Conservation (phyloP, 768 basidiomycete genomes). For the Russula sp. region DNA sequence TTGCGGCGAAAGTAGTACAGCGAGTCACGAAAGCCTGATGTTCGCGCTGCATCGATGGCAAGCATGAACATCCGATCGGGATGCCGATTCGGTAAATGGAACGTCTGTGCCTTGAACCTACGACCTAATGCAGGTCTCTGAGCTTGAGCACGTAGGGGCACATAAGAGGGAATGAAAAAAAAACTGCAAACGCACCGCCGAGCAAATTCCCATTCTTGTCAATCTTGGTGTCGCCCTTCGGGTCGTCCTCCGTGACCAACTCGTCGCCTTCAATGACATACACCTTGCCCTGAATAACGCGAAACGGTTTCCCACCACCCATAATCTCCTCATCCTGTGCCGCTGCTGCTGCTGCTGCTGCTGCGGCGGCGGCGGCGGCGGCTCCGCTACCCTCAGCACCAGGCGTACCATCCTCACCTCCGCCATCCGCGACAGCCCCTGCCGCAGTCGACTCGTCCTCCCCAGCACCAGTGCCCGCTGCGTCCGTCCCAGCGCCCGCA, state of each 20-base stretch:
- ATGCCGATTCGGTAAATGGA: slow-evolving; percentile 80
- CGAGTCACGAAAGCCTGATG: slow-evolving; percentile 94
- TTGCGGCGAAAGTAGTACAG: slow-evolving; percentile 97
- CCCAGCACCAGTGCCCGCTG: slow-evolving; percentile 34
- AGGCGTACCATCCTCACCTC: slow-evolving; percentile 36
- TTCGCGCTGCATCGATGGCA: slow-evolving; percentile 95
- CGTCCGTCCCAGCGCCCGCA: background rate
- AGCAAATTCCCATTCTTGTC: slow-evolving; percentile 79
- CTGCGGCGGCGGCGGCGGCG: background rate
- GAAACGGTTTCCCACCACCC: slow-evolving; percentile 63
- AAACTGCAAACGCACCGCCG: slow-evolving; percentile 56
- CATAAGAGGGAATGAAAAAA: background rate
- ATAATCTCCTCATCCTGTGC: slow-evolving; percentile 26
- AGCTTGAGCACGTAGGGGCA: background rate
- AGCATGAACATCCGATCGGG: slow-evolving; percentile 88
- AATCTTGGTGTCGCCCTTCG: slow-evolving; percentile 89
- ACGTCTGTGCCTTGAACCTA: slow-evolving; percentile 84
- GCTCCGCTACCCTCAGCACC: slow-evolving; percentile 35
- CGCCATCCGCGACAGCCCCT: slow-evolving; percentile 1
- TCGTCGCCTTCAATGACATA: slow-evolving; percentile 88
- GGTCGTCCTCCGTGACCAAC: slow-evolving; percentile 76
- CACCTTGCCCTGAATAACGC: slow-evolving; percentile 67
- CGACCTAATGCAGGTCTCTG: too few relatives aligned
- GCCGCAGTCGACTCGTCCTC: slow-evolving; percentile 31
- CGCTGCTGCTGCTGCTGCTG: slow-evolving; percentile 22